A percentile compares a stretch with the other conserved stretches of the same genome.
Conservation (phyloP, 2,329 filamentous ascomycete species). For the Diaporthe destruens region DNA sequence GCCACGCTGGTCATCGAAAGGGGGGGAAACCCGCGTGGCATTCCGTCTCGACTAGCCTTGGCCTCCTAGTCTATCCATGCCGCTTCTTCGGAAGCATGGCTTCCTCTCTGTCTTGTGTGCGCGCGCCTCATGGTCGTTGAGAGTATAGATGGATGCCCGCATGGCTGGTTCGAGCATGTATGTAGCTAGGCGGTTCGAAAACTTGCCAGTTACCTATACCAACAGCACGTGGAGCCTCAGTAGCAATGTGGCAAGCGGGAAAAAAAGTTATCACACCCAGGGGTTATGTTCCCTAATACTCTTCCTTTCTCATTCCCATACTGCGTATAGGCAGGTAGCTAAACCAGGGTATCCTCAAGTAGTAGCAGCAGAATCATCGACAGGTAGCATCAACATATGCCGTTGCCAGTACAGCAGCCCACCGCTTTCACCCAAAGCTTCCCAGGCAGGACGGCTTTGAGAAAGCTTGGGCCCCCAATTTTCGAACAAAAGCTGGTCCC, state of each 20-base stretch:
- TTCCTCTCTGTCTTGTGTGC: too few relatives aligned
- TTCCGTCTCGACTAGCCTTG: neutral
- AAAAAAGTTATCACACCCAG: neutral
- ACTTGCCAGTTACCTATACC: neutral
- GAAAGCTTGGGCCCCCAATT: neutral
- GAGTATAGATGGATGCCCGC: neutral
- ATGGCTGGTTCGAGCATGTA: neutral
- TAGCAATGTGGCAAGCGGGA: neutral
- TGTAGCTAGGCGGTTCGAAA: neutral
- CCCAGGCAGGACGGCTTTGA: neutral
- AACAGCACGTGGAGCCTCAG: neutral
- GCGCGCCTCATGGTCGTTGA: neutral
- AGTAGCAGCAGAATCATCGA: constrained; percentile 10
- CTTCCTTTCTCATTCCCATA: constrained; percentile 31
- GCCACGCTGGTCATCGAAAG: neutral
- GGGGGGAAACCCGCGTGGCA: neutral
- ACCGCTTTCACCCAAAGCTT: neutral
- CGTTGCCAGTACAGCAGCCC: constrained; percentile 12
- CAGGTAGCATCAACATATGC: constrained; percentile 24
- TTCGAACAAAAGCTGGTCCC: constrained; percentile 17
- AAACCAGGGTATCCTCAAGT: constrained; percentile 38
- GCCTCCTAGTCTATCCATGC: neutral
- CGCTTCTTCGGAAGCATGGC: neutral
- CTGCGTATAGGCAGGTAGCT: constrained; percentile 29
- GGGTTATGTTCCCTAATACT: constrained; percentile 8